A percentile compares a stretch with the other conserved stretches of the same genome.
These are phyloP conservation scores for Coleophoma crateriformis DNA, from an alignment of 2,329 filamentous ascomycete genomes.

Conservation along the genomic window DNA sequence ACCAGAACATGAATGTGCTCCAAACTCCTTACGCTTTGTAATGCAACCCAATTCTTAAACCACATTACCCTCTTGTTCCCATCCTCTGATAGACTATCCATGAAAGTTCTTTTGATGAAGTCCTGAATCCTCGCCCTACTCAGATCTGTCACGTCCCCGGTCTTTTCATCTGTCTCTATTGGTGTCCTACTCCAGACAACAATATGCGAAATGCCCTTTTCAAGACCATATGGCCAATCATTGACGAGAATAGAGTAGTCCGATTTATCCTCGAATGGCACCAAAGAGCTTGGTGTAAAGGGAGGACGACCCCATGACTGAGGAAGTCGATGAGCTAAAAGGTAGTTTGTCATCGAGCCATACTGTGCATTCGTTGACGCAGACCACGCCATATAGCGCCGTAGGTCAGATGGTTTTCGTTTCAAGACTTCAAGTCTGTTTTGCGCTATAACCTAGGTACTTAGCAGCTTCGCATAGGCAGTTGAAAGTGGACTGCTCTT, in stretches of 20 bases:
- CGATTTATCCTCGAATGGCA: slow-evolving; percentile 45
- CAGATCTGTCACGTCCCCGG: slow-evolving; percentile 66
- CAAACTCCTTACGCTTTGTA: slow-evolving; percentile 82
- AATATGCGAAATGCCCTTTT: slow-evolving; percentile 64
- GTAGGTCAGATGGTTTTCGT: slow-evolving; percentile 73
- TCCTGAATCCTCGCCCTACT: slow-evolving; percentile 58
- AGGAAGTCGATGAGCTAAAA: slow-evolving; percentile 67
- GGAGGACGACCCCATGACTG: slow-evolving; percentile 55
- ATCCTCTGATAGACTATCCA: background rate
- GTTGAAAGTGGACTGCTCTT: too few relatives aligned
- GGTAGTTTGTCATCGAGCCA: slow-evolving; percentile 75
- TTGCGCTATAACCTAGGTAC: slow-evolving; percentile 27
- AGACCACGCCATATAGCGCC: slow-evolving; percentile 75
- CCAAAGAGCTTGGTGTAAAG: slow-evolving; percentile 34
- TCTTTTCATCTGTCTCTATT: slow-evolving; percentile 65
- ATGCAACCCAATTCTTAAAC: slow-evolving; percentile 90
- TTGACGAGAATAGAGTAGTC: slow-evolving; percentile 73
- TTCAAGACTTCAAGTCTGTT: slow-evolving; percentile 71
- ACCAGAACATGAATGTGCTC: slow-evolving; percentile 85
- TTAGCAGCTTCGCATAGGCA: background rate
- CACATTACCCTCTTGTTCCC: slow-evolving; percentile 53
- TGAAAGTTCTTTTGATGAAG: slow-evolving; percentile 40
- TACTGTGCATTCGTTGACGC: slow-evolving; percentile 63
- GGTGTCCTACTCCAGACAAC: slow-evolving; percentile 88
- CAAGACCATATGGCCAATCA: slow-evolving; percentile 89